A percentile compares a stretch with the other conserved stretches of the same genome.
phyloP scores from a whole-genome alignment of 2,329 filamentous ascomycete species.

The Aureobasidium sp. region DNA sequence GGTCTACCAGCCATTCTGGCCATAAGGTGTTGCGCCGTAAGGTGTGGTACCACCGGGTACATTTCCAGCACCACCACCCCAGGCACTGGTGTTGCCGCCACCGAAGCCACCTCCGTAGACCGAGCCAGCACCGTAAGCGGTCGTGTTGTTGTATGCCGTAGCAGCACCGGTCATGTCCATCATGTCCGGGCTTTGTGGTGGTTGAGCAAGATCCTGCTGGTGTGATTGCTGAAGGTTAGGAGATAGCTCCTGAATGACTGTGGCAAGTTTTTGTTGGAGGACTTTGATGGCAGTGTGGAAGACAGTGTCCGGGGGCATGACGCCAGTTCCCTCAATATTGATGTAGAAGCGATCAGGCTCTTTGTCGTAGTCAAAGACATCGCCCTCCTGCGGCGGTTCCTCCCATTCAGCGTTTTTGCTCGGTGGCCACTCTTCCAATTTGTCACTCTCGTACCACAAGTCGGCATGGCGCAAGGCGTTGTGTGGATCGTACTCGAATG shows the following conservation, averaged over 20 bases:
- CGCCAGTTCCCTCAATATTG: constrained; percentile 83
- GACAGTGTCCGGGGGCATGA: constrained; percentile 81
- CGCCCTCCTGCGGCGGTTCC: constrained; percentile 70
- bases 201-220: constrained; percentile 45
- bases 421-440: constrained; percentile 74
- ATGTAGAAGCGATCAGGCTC: constrained; percentile 75
- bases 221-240: constrained; percentile 45
- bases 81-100: constrained; percentile 58
- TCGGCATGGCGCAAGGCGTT: constrained; percentile 91
- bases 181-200: constrained; percentile 44
- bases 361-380: constrained; percentile 86
- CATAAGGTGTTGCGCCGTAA: constrained; percentile 37
- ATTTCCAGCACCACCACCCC: constrained; percentile 46
- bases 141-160: constrained; percentile 60
- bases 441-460: constrained; percentile 88
- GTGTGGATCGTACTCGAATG: constrained; percentile 96
- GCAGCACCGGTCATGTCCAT: constrained; percentile 47
- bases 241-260: constrained; percentile 60
- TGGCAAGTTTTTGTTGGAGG: constrained; percentile 83
- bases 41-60: constrained; percentile 59
- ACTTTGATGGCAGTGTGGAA: constrained; percentile 82
- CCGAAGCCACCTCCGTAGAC: constrained; percentile 59
- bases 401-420: constrained; percentile 65
- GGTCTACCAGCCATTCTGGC: constrained; percentile 18
- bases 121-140: constrained; percentile 59